These are phyloP conservation scores for Eremochloa ophiuroides DNA, from an alignment of 176 grass and related monocot species.

Conservation along the genomic window DNA sequence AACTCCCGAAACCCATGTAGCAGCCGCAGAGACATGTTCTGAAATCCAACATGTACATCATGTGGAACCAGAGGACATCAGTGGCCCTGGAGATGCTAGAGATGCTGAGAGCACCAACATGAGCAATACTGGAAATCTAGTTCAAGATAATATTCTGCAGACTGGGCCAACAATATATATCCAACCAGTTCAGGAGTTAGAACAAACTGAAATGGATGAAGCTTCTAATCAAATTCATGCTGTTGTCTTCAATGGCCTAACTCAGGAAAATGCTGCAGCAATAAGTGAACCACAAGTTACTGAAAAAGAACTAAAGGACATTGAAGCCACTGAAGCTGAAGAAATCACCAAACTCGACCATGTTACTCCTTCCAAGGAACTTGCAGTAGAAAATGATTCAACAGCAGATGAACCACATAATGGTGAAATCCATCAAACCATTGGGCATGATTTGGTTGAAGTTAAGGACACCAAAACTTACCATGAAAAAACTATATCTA, in stretches of 20 bases:
- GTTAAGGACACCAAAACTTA: constrained; percentile 13
- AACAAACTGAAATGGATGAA: constrained; percentile 8
- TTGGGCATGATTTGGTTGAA: constrained; percentile 1
- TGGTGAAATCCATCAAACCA: constrained; percentile 16
- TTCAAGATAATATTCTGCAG: constrained; percentile 1
- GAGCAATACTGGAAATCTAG: constrained; percentile 23
- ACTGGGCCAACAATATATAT: constrained; percentile 3
- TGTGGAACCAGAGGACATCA: constrained; percentile 9
- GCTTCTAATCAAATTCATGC: background rate
- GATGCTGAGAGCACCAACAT: constrained; percentile 9
- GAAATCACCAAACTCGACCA: constrained; percentile 8
- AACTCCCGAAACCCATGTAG: constrained; percentile 9
- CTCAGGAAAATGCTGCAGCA: background rate
- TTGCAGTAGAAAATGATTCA: constrained; percentile 22
- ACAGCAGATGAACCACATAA: constrained; percentile 16
- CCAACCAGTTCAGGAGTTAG: constrained; percentile 9
- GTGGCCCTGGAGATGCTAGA: constrained; percentile 12
- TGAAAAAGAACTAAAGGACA: constrained; percentile 11
- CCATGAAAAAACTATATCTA: constrained; percentile 7
- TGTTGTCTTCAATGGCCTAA: background rate
- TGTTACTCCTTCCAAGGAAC: constrained; percentile 16
- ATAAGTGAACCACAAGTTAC: constrained; percentile 4
- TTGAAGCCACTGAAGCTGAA: constrained; percentile 22
- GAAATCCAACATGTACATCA: constrained; percentile 14
- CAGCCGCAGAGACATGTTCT: background rate